Conservation (phyloP, 225 moss, liverwort and hornwort genomes). For the Lunularia cruciata region DNA sequence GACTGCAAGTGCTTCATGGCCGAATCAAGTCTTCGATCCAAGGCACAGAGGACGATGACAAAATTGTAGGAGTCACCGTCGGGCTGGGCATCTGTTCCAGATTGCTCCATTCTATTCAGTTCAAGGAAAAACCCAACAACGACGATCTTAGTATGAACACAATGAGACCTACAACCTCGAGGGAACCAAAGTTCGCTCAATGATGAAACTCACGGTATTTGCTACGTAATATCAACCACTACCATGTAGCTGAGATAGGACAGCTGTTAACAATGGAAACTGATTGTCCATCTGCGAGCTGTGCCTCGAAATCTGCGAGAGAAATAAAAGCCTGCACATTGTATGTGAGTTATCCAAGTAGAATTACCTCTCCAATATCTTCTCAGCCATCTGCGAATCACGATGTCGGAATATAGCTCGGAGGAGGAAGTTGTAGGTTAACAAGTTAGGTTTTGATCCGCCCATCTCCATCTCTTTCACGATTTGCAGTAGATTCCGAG, state of each 20-base stretch:
- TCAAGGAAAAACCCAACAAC: background rate
- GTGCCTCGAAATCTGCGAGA: background rate
- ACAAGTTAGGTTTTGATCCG: slow-evolving; percentile 60
- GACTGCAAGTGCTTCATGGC: slow-evolving; percentile 69
- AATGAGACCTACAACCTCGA: too few relatives aligned
- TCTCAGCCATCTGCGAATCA: slow-evolving; percentile 71
- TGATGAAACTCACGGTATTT: background rate
- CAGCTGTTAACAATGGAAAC: background rate
- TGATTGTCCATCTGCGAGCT: background rate
- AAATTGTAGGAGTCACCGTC: slow-evolving; percentile 93
- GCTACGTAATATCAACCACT: background rate
- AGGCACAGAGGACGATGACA: slow-evolving; percentile 81
- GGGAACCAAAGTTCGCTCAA: too few relatives aligned
- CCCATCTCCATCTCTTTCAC: slow-evolving; percentile 71
- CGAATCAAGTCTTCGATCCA: slow-evolving; percentile 67
- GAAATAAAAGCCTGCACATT: too few relatives aligned
- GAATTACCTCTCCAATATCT: slow-evolving; percentile 58
- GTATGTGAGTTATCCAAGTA: too few relatives aligned
- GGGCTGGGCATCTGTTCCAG: slow-evolving; percentile 71
- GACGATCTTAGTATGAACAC: too few relatives aligned
- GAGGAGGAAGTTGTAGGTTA: slow-evolving; percentile 77
- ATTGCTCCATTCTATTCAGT: slow-evolving; percentile 85
- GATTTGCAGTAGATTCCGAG: slow-evolving; percentile 54
- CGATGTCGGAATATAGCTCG: slow-evolving; percentile 73
- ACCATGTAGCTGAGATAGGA: background rate